Evolutionary conservation across 305 asterid species (phyloP).

Genomic region (Euphrasia arctica): DNA sequence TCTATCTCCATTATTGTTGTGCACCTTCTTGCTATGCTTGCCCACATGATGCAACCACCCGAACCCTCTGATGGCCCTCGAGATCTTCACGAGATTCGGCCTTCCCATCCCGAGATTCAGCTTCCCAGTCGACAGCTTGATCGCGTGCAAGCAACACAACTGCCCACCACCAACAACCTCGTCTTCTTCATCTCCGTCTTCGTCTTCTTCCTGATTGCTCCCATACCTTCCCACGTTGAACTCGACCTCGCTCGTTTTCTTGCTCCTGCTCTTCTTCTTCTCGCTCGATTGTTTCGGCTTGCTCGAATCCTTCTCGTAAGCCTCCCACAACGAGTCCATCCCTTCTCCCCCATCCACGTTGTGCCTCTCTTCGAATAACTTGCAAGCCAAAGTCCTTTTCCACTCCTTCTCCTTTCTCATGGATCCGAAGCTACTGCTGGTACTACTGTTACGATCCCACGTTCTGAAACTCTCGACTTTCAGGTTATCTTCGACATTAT

Average conservation of each 20-base stretch:
- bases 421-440: conserved; percentile 47
- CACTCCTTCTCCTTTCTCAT: conserved; percentile 81
- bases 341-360: conserved; percentile 59
- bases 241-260: conserved; percentile 21
- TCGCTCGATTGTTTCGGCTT: conserved; percentile 18
- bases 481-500: background rate
- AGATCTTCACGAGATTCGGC: conserved; percentile 66
- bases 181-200: conserved; percentile 32
- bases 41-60: conserved; percentile 73
- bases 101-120: conserved; percentile 70
- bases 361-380: conserved; percentile 70
- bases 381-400: conserved; percentile 82
- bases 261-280: conserved; percentile 20
- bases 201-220: background rate
- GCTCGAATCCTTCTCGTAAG: conserved; percentile 47
- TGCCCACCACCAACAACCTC: conserved; percentile 41
- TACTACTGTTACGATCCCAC: conserved; percentile 19
- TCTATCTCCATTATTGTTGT: conserved; percentile 47
- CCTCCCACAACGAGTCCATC: conserved; percentile 92
- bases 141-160: conserved; percentile 75
- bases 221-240: background rate
- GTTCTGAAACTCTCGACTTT: conserved; percentile 28
- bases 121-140: conserved; percentile 77
- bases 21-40: conserved; percentile 83
- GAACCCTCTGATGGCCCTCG: conserved; percentile 78